Conservation (phyloP, 1,284 basidiomycete species). For the Trichosporon coremiiforme region DNA sequence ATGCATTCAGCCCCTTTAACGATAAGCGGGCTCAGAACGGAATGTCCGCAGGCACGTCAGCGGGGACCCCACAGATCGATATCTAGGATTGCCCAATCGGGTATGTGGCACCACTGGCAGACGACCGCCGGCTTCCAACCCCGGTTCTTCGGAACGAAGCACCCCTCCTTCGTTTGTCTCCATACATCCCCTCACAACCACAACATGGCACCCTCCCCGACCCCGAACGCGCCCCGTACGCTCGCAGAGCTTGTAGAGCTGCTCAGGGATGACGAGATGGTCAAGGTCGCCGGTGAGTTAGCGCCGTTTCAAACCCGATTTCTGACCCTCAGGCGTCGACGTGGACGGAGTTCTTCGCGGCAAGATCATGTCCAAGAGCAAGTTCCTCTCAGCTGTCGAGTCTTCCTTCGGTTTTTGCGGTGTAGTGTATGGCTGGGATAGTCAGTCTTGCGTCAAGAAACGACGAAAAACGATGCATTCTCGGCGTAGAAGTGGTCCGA, state of each 20-base stretch:
- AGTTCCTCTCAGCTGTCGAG: constrained; percentile 83
- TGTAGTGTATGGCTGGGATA: constrained; percentile 70
- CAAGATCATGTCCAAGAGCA: constrained; percentile 91
- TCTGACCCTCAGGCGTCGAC: constrained; percentile 46
- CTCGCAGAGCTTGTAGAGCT: constrained; percentile 64
- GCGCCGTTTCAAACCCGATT: neutral
- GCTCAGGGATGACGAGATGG: constrained; percentile 71
- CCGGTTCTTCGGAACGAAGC: neutral
- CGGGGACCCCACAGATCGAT: neutral
- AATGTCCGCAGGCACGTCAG: neutral
- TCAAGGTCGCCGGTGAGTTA: constrained; percentile 79
- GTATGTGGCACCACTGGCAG: neutral
- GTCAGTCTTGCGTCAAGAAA: too few species aligned
- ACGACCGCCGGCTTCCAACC: neutral
- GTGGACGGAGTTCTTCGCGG: constrained; percentile 92
- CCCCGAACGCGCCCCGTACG: constrained; percentile 62
- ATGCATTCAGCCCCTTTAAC: neutral
- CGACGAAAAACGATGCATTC: neutral
- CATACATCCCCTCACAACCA: constrained; percentile 5
- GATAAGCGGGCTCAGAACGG: neutral
- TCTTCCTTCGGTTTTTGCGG: constrained; percentile 88
- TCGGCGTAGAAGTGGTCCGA: neutral
- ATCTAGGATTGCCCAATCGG: neutral
- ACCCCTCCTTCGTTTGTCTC: neutral
- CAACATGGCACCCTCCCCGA: constrained; percentile 54